Percentiles rank a stretch among this genome's conserved stretches.
These are phyloP conservation scores for Esteya vermicola DNA, from an alignment of 2,329 filamentous ascomycete species.

Conservation along the genomic window DNA sequence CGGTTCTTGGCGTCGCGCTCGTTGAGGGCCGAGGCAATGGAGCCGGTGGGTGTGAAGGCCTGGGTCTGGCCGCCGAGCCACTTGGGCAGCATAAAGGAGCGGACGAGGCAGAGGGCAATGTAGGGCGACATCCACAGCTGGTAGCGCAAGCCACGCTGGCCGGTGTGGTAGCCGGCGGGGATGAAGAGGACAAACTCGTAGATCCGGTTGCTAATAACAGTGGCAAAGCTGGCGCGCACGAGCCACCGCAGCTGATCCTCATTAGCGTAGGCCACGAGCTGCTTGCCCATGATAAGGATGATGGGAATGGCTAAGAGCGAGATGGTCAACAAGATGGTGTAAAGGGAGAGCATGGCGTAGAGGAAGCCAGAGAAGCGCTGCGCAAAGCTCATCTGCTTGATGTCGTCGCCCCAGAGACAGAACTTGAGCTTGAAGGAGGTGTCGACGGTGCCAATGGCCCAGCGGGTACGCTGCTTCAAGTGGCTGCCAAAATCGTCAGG, in stretches of 20 bases:
- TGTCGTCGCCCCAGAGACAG: constrained; percentile 36
- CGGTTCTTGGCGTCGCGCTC: constrained; percentile 39
- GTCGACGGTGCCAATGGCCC: constrained; percentile 40
- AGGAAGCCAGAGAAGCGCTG: constrained; percentile 44
- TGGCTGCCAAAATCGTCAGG: constrained; percentile 40
- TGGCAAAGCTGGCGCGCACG: constrained; percentile 38
- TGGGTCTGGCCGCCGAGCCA: constrained; percentile 45
- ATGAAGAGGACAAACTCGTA: constrained; percentile 41
- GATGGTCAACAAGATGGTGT: constrained; percentile 29
- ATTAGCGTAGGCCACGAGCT: constrained; percentile 39
- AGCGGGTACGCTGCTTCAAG: constrained; percentile 40
- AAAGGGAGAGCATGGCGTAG: constrained; percentile 38
- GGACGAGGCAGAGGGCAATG: constrained; percentile 32
- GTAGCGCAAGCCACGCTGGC: constrained; percentile 38
- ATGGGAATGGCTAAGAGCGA: constrained; percentile 40
- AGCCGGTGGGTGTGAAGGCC: constrained; percentile 47
- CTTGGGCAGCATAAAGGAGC: constrained; percentile 41
- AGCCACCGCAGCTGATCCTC: constrained; percentile 42
- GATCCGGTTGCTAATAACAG: constrained; percentile 33
- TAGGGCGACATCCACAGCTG: constrained; percentile 44
- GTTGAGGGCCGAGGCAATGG: constrained; percentile 37
- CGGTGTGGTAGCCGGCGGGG: constrained; percentile 43
- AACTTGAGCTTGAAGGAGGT: constrained; percentile 45
- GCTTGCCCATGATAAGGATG: constrained; percentile 40
- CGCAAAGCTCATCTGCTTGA: constrained; percentile 36